phyloP scores from a whole-genome alignment of 257 asterid species.

The Fraxinus pennsylvanica region DNA sequence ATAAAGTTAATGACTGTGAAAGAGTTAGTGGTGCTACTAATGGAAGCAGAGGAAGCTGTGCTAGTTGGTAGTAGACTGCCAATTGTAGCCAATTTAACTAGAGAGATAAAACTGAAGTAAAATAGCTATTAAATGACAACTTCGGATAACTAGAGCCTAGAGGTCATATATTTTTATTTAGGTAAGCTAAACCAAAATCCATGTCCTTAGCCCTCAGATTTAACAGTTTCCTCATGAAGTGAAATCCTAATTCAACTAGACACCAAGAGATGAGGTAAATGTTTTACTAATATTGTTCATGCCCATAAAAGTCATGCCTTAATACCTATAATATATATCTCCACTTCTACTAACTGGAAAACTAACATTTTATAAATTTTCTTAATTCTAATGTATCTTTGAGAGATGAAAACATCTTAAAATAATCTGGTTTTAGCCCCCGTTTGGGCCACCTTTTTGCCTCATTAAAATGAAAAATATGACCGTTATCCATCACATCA shows the following conservation, averaged over 20 bases:
- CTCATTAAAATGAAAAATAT: too few relatives aligned
- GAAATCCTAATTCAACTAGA: not conserved
- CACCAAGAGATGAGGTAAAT: not conserved
- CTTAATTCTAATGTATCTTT: not conserved
- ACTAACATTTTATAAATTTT: not conserved
- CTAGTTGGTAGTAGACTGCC: not conserved
- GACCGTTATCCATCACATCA: too few relatives aligned
- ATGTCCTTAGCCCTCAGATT: not conserved
- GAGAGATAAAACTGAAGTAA: not conserved
- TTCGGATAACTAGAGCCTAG: not conserved
- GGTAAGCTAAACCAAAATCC: not conserved
- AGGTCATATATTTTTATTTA: not conserved
- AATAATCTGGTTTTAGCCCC: not conserved
- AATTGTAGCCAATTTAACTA: not conserved
- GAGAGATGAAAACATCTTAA: not conserved
- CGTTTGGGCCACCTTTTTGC: too few relatives aligned
- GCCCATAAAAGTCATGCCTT: constrained; percentile 1
- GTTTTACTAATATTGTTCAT: constrained; percentile 6
- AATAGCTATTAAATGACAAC: not conserved
- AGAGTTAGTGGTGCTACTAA: not conserved
- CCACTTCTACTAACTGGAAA: not conserved
- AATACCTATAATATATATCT: not conserved
- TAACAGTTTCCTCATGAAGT: not conserved
- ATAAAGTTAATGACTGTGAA: not conserved
- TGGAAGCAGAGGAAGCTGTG: not conserved